Evolutionary conservation across 148 eudicot genomes (phyloP).

Genomic region (Tetragonia tetragonoides): DNA sequence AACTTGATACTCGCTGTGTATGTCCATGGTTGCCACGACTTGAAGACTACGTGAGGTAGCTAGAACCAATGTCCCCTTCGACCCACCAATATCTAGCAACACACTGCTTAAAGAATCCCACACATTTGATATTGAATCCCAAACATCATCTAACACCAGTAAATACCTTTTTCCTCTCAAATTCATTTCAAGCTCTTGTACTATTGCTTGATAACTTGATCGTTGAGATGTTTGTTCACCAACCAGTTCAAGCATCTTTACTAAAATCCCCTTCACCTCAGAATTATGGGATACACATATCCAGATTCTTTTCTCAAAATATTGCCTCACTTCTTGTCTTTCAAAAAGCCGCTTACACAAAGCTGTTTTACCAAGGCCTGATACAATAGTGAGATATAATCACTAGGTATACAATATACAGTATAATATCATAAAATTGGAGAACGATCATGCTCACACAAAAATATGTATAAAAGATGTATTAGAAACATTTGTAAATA

Average conservation of each 20-base stretch:
- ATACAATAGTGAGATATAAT: not conserved
- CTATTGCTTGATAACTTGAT: slow-evolving; percentile 1
- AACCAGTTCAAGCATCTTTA: slow-evolving; percentile 9
- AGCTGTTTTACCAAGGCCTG: slow-evolving; percentile 23
- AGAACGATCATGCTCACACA: too few relatives aligned
- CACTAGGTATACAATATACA: not conserved
- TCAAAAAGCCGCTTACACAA: slow-evolving; percentile 7
- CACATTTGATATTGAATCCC: slow-evolving; percentile 17
- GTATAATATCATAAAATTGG: too few relatives aligned
- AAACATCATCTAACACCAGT: slow-evolving; percentile 24
- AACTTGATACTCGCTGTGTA: not conserved
- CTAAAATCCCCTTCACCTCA: slow-evolving; percentile 2
- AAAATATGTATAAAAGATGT: too few relatives aligned
- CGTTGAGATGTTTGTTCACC: not conserved
- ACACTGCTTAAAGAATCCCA: slow-evolving; percentile 3
- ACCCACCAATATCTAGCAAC: slow-evolving; percentile 15
- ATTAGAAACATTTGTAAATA: too few relatives aligned
- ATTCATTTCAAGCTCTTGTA: slow-evolving; percentile 1
- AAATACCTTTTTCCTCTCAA: slow-evolving; percentile 19
- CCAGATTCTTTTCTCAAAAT: slow-evolving; percentile 5
- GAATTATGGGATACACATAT: not conserved
- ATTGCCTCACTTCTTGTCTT: not conserved
- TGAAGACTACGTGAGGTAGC: slow-evolving; percentile 13
- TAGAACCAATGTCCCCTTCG: slow-evolving; percentile 9
- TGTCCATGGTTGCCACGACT: slow-evolving; percentile 1